phyloP scores from a whole-genome alignment of 148 eudicot genomes.

The Chenopodium formosanum region DNA sequence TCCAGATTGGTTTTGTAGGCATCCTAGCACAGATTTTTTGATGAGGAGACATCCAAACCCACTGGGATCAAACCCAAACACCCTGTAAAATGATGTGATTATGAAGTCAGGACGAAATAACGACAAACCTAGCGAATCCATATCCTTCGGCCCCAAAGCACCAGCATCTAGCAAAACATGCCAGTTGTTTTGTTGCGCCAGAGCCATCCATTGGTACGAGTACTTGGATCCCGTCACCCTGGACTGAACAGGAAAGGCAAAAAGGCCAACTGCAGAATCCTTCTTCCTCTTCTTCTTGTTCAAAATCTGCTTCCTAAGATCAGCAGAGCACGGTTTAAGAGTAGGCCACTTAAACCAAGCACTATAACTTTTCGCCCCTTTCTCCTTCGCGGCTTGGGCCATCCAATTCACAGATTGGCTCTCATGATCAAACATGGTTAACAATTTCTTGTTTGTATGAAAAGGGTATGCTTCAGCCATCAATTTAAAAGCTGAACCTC shows the following conservation, averaged over 20 bases:
- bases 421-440: conserved; percentile 99
- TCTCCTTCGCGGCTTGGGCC: conserved; percentile 82
- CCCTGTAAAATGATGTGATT: conserved; percentile 87
- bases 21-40: conserved; percentile 77
- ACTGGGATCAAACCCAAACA: conserved; percentile 89
- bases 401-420: conserved; percentile 97
- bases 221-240: conserved; percentile 94
- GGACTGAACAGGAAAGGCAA: conserved; percentile 94
- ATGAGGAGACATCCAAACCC: conserved; percentile 97
- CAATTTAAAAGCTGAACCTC: conserved; percentile 94
- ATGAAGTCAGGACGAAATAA: conserved; percentile 91
- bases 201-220: conserved; percentile 98
- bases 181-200: conserved; percentile 95
- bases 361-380: conserved; percentile 87
- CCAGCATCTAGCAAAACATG: conserved; percentile 96
- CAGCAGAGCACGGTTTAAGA: conserved; percentile 82
- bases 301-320: conserved; percentile 77
- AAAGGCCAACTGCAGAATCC: conserved; percentile 80
- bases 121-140: conserved; percentile 96
- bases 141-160: conserved; percentile 90
- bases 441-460: conserved; percentile 79
- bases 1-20: conserved; percentile 87
- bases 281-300: conserved; percentile 84
- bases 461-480: conserved; percentile 96
- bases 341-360: conserved; percentile 98